These are phyloP conservation scores for Aristolochia fimbriata DNA, from an alignment of 164 flowering plant species.

Conservation along the genomic window DNA sequence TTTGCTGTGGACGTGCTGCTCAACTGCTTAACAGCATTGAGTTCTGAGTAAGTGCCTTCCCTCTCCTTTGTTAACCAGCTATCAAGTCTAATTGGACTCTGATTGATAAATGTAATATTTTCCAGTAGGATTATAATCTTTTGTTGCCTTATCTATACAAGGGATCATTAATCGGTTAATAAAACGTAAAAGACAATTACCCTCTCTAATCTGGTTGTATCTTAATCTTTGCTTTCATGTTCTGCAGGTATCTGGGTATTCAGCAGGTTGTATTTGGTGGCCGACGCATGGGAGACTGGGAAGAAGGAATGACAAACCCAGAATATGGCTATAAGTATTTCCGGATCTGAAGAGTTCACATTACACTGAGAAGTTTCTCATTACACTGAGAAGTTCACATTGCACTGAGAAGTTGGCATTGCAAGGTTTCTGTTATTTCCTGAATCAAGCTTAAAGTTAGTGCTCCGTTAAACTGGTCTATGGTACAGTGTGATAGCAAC, in stretches of 20 bases:
- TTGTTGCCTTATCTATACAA: no score
- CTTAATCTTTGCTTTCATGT: not conserved
- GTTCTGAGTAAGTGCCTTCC: constrained; percentile 51
- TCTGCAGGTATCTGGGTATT: constrained; percentile 65
- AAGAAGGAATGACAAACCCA: constrained; percentile 76
- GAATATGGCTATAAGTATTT: constrained; percentile 73
- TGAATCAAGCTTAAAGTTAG: not conserved
- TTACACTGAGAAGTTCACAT: constrained; percentile 21
- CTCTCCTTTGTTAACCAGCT: not conserved
- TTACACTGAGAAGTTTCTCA: not conserved
- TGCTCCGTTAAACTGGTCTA: no score
- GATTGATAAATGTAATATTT: no score
- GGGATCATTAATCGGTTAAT: no score
- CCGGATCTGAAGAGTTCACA: constrained; percentile 40
- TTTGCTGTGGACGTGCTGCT: constrained; percentile 86
- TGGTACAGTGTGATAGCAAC: no score
- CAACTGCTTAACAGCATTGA: constrained; percentile 74
- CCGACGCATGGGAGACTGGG: constrained; percentile 77
- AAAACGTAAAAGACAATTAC: no score
- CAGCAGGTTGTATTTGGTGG: constrained; percentile 89
- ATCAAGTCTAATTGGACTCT: no score
- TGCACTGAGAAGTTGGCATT: not conserved
- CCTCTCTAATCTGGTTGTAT: no score
- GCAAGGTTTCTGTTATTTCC: not conserved
- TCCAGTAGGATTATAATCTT: no score